phyloP scores from a whole-genome alignment of 805 yeast genomes.

The Komagataella phaffii region DNA sequence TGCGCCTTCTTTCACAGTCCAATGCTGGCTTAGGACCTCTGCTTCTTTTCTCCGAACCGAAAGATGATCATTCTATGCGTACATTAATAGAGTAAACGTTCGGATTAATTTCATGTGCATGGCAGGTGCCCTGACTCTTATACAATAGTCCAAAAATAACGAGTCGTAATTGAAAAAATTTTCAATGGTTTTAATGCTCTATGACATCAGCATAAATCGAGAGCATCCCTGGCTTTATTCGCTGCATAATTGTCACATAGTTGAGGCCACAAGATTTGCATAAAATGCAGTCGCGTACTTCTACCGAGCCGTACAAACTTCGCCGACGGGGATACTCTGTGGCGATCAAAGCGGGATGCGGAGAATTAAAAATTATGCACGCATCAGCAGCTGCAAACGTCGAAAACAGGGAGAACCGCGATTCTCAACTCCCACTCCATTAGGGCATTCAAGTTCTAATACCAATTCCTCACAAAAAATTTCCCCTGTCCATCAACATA shows the following conservation, averaged over 20 bases:
- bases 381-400: background rate
- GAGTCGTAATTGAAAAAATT: background rate
- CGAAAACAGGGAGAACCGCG: background rate
- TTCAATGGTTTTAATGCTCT: background rate
- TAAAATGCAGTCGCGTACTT: background rate
- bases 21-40: background rate
- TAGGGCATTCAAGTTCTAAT: background rate
- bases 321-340: background rate
- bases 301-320: background rate
- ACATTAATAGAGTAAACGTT: background rate
- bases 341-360: background rate
- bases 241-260: no score
- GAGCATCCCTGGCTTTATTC: no score
- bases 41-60: no score
- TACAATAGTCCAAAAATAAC: background rate
- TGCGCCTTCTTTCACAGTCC: no score
- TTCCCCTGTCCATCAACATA: background rate
- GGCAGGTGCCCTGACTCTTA: background rate
- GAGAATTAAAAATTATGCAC: background rate
- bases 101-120: background rate
- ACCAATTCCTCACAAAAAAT: background rate
- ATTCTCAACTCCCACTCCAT: background rate
- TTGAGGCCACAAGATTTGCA: no score
- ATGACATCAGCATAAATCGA: background rate
- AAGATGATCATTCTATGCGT: background rate